Conservation (phyloP, 495 filamentous ascomycete genomes). For the Gamarada debralockiae region DNA sequence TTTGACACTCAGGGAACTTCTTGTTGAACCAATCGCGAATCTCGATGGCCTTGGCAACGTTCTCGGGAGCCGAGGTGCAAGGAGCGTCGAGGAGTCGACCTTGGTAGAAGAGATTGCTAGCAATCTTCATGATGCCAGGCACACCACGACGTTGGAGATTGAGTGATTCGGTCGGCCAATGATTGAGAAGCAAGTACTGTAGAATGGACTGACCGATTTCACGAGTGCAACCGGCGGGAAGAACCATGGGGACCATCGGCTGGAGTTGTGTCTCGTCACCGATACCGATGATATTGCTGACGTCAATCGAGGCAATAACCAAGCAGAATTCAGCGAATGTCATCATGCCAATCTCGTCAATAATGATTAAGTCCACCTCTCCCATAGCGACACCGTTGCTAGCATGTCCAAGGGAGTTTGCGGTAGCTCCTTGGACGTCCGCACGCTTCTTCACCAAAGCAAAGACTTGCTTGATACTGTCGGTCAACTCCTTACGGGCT, state of each 20-base stretch:
- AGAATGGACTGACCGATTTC: not conserved
- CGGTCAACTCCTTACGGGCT: not conserved
- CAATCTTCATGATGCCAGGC: not conserved
- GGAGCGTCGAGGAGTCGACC: not conserved
- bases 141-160: not conserved
- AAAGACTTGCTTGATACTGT: not conserved
- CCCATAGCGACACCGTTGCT: not conserved
- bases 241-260: not conserved
- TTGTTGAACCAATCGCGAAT: not conserved
- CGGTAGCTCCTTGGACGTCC: not conserved
- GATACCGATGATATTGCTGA: not conserved
- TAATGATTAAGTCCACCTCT: not conserved
- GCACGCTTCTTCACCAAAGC: not conserved
- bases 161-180: not conserved
- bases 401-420: not conserved
- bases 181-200: not conserved
- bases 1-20: not conserved
- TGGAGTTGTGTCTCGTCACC: not conserved
- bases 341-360: not conserved
- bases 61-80: not conserved
- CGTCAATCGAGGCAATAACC: not conserved
- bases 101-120: not conserved
- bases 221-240: not conserved
- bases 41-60: not conserved
- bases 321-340: not conserved